These are phyloP conservation scores for Achaetomiella virescens DNA, from an alignment of 495 filamentous ascomycete species.

Conservation along the genomic window DNA sequence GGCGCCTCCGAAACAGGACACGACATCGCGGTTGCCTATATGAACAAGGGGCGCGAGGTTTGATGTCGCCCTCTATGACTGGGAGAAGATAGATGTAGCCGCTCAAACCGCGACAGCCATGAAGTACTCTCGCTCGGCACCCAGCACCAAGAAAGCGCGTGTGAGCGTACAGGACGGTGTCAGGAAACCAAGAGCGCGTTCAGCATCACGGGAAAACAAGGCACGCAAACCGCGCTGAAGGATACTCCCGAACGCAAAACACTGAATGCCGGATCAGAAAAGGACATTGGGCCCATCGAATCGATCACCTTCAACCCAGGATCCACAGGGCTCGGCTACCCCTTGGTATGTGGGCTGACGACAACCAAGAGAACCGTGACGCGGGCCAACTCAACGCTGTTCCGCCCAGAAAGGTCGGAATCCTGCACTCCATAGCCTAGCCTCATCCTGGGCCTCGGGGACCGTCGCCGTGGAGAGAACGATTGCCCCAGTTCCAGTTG, in stretches of 20 bases:
- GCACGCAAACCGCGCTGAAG: not conserved
- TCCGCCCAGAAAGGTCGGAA: no score
- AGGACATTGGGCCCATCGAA: no score
- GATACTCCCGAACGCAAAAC: not conserved
- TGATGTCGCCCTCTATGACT: not conserved
- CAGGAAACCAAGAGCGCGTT: not conserved
- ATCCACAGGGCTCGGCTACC: no score
- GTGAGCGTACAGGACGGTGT: not conserved
- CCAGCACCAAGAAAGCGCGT: not conserved
- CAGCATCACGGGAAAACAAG: not conserved
- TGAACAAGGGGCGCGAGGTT: not conserved
- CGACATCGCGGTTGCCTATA: not conserved
- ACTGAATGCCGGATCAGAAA: no score
- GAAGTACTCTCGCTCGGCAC: not conserved
- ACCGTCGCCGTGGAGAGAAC: no score
- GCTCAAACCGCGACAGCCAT: not conserved
- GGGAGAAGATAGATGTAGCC: not conserved
- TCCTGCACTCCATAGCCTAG: no score
- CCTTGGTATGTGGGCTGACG: no score
- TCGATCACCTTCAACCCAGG: no score
- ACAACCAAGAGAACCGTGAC: no score
- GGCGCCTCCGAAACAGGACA: not conserved
- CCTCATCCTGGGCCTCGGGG: no score
- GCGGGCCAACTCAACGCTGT: no score
- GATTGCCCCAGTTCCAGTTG: no score